phyloP scores from a whole-genome alignment of 2,329 filamentous ascomycete species.

The Pseudopyricularia cyperi region DNA sequence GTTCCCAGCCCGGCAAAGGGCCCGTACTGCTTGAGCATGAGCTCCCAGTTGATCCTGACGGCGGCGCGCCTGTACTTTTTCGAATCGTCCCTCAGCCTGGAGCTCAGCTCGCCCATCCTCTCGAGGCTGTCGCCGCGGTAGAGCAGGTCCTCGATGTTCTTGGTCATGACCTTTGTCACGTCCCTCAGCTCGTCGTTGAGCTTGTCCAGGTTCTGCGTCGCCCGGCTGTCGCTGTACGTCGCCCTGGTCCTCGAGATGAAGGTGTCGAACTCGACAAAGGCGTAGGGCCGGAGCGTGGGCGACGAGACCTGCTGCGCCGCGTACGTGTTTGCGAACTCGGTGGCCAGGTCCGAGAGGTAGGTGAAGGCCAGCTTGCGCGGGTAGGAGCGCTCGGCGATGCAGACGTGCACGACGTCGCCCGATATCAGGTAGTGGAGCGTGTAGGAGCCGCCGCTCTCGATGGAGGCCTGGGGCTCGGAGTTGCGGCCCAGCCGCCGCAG shows the following conservation, averaged over 20 bases:
- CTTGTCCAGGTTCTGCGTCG: constrained; percentile 84
- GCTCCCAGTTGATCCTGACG: constrained; percentile 94
- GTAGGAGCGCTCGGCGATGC: constrained; percentile 87
- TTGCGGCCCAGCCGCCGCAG: constrained; percentile 79
- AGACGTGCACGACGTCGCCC: constrained; percentile 75
- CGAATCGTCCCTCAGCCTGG: constrained; percentile 76
- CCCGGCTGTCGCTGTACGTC: constrained; percentile 85
- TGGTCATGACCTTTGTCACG: constrained; percentile 98
- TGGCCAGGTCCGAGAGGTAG: constrained; percentile 83
- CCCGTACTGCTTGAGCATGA: constrained; percentile 92
- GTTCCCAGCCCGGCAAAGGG: constrained; percentile 73
- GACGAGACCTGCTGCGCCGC: constrained; percentile 58
- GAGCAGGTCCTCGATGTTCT: constrained; percentile 96
- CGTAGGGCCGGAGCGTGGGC: constrained; percentile 73
- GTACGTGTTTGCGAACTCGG: constrained; percentile 86
- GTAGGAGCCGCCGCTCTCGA: constrained; percentile 65
- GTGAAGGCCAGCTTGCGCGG: constrained; percentile 97
- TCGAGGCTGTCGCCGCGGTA: constrained; percentile 92
- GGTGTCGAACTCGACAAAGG: constrained; percentile 95
- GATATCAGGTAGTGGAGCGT: constrained; percentile 81
- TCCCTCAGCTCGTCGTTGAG: constrained; percentile 95
- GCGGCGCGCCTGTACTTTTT: constrained; percentile 89
- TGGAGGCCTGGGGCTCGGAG: constrained; percentile 79
- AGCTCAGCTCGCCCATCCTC: constrained; percentile 92
- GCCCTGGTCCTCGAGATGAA: constrained; percentile 90